These are phyloP conservation scores for Kodamaea hsintzibuensis DNA, from an alignment of 805 yeast species.

Conservation along the genomic window DNA sequence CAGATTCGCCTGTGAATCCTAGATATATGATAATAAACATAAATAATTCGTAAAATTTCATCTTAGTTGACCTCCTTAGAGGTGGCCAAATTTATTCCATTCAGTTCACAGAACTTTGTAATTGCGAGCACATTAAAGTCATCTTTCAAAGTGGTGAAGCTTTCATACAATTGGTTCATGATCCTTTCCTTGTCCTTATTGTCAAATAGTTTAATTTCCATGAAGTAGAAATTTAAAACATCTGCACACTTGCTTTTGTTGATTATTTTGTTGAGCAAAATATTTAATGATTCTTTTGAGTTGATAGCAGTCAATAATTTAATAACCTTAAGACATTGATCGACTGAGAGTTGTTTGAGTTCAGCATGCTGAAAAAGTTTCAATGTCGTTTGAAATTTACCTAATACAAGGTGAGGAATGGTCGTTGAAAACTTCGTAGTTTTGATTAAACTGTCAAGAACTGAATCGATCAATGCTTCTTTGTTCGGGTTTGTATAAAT, in stretches of 20 bases:
- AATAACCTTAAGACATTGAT: constrained; percentile 25
- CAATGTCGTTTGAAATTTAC: constrained; percentile 24
- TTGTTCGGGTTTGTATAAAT: constrained; percentile 11
- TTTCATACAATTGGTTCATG: constrained; percentile 22
- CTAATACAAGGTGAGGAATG: neutral
- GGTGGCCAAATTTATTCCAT: neutral
- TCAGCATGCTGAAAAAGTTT: constrained; percentile 25
- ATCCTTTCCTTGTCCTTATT: constrained; percentile 20
- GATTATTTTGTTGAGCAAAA: constrained; percentile 29
- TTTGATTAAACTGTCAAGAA: constrained; percentile 8
- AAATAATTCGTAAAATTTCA: neutral
- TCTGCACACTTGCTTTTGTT: constrained; percentile 16
- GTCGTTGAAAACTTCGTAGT: neutral
- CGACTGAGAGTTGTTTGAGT: constrained; percentile 20
- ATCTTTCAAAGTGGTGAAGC: constrained; percentile 27
- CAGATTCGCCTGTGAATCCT: neutral
- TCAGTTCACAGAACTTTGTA: neutral
- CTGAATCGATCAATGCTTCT: constrained; percentile 10
- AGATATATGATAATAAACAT: neutral
- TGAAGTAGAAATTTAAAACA: constrained; percentile 31
- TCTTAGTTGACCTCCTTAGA: neutral
- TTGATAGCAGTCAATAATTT: constrained; percentile 25
- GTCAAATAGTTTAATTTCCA: constrained; percentile 23
- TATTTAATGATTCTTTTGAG: constrained; percentile 23
- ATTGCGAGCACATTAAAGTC: constrained; percentile 4